Evolutionary conservation across 768 basidiomycete species (phyloP), one percentile per base, ranked within the genome.

Genomic region (Collybia sordida): DNA sequence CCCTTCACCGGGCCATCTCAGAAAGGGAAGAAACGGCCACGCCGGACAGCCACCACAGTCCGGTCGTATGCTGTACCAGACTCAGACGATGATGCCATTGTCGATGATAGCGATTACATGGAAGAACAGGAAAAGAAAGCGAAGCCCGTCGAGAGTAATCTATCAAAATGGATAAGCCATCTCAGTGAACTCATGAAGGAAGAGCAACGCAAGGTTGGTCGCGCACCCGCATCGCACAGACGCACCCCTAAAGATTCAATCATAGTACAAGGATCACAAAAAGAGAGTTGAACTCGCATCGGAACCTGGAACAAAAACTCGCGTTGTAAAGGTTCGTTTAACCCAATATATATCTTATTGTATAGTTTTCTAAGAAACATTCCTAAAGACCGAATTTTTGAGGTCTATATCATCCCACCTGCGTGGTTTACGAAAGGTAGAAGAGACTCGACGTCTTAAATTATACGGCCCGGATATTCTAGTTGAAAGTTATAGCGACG

Each of bases 81-180:
- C 61, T 89, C 86, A 11, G 87, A 88, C 57, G 86, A 88, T 50
- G 88, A 88, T 55, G 69, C 65, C 7, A 80, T 80, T 6, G 71
- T 68, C 24, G 72, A 73, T 36, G 63, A 69, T 17, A 64, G 69
- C 21, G 66, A 68, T 15, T 41, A 38, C 34, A 64, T 64, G 40
- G 65, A 63, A 17, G 63, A 70, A 22, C 65, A 69, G 47, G 56
- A 60, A 28, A 70, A 69, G 58, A 72, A 70, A 59, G 62, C 60
- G 22, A 64, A 39, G 17, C 34, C 59, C 11, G 65, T 62, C 9
- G 78, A 80, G 57, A 73, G 72, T 46, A 67, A 73, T 54, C 64
- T 79, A 42, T 84, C 87, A 56, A 66, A 73, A 38, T 91, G 88
- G 88, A 80, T 90, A 59, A 80, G 80, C 59, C 80, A 88, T 55